Percentiles rank a stretch among this genome's conserved stretches.
Evolutionary conservation across 257 asterid genomes (phyloP).

Genomic region (Hygrophila difformis): DNA sequence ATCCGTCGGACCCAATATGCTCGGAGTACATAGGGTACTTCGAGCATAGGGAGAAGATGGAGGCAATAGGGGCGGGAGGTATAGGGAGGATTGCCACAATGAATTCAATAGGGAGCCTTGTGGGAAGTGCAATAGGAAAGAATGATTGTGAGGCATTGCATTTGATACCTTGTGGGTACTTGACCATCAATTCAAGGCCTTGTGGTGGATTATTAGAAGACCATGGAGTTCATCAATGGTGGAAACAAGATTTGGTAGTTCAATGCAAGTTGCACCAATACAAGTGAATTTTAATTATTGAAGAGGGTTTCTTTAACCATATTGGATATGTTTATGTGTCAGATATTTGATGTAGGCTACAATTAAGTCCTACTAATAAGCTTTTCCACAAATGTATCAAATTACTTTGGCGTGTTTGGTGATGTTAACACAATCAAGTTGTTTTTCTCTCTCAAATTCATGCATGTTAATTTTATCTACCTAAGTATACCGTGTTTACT

Average conservation of each 20-base stretch:
- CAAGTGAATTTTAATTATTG: slow-evolving; percentile 19
- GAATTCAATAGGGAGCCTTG: slow-evolving; percentile 46
- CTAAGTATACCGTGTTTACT: too few relatives aligned
- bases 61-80: slow-evolving; percentile 35
- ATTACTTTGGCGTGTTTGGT: too few relatives aligned
- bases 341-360: too few relatives aligned
- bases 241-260: slow-evolving; percentile 39
- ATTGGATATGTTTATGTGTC: too few relatives aligned
- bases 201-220: slow-evolving; percentile 30
- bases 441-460: too few relatives aligned
- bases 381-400: too few relatives aligned
- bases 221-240: slow-evolving; percentile 73
- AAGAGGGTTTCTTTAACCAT: too few relatives aligned
- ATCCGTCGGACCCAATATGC: slow-evolving; percentile 56
- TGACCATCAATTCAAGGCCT: slow-evolving; percentile 30
- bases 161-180: slow-evolving; percentile 57
- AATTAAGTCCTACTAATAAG: too few relatives aligned
- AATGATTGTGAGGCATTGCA: slow-evolving; percentile 42
- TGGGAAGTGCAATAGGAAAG: slow-evolving; percentile 32
- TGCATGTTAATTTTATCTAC: too few relatives aligned
- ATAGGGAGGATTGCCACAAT: slow-evolving; percentile 53
- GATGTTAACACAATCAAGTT: too few relatives aligned
- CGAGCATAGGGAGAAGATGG: slow-evolving; percentile 59
- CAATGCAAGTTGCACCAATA: slow-evolving; percentile 28
- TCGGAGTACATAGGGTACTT: slow-evolving; percentile 57